Evolutionary conservation across 2,329 filamentous ascomycete genomes (phyloP).

Genomic region (Lojkania enalia): DNA sequence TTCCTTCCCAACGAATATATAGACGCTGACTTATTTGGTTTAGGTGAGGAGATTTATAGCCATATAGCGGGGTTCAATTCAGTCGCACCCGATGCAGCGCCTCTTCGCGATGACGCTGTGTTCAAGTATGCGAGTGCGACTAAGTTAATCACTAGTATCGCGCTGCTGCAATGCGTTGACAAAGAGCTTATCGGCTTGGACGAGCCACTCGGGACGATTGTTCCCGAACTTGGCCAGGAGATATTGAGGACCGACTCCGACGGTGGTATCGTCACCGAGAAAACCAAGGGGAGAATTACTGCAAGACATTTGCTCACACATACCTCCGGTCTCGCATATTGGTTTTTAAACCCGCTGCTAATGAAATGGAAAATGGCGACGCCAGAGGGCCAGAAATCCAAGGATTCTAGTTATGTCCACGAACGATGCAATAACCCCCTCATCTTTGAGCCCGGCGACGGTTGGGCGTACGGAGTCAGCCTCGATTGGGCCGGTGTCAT

Average conservation of each 20-base stretch:
- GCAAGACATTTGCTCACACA: slow-evolving; percentile 24
- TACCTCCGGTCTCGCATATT: slow-evolving; percentile 19
- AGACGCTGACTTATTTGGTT: too few relatives aligned
- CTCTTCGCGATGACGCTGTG: slow-evolving; percentile 12
- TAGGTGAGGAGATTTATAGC: too few relatives aligned
- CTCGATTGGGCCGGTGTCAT: slow-evolving; percentile 20
- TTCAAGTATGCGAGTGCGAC: slow-evolving; percentile 26
- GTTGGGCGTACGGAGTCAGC: slow-evolving; percentile 19
- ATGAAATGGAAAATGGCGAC: slow-evolving; percentile 4
- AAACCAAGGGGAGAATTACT: slow-evolving; percentile 9
- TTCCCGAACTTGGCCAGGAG: slow-evolving; percentile 21
- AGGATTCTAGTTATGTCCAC: slow-evolving; percentile 1
- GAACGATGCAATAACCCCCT: slow-evolving; percentile 14
- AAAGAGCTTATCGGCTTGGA: slow-evolving; percentile 22
- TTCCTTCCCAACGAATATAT: too few relatives aligned
- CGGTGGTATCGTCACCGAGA: background rate
- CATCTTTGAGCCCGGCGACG: slow-evolving; percentile 19
- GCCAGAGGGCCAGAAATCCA: background rate
- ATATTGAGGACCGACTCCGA: slow-evolving; percentile 10
- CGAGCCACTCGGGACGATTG: slow-evolving; percentile 19
- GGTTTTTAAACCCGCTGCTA: slow-evolving; percentile 12
- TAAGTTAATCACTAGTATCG: slow-evolving; percentile 25
- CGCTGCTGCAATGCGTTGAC: slow-evolving; percentile 25
- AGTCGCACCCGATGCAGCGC: slow-evolving; percentile 2
- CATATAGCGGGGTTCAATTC: too few relatives aligned